Evolutionary conservation across 176 grass and related monocot species (phyloP), one percentile per base, ranked within the genome.

Genomic region (Secale cereale): DNA sequence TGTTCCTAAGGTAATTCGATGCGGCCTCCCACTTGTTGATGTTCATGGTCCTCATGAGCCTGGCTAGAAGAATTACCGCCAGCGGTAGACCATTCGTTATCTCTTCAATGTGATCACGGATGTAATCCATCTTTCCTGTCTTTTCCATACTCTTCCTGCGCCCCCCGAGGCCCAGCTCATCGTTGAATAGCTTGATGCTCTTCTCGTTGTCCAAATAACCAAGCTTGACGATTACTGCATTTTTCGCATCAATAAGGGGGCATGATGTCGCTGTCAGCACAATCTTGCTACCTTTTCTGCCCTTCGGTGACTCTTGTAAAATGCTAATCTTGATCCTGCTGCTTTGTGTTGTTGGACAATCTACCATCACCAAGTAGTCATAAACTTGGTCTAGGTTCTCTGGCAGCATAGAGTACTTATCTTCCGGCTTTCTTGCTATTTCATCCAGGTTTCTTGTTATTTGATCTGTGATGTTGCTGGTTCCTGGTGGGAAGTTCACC

Each of bases 11-110:
- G 14, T 43, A 79, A 4, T 5, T 9, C 0, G 15, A 10, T 1
- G 56, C 37, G 14, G 2, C 62, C 14, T 27, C 60, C 77, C 59
- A 79, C 25, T 65, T 79, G 37, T 41, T 20, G 7, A 28, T 20
- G 59, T 40, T 25, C 77, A 64, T 79, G 23, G 54, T 61, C 15
- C n/a, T 78, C 76, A 78, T 78, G 11, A 78, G 35, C 15, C 28
- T 78, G 19, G 35, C 76, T 27, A 78, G n/a, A 78, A 61, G 35
- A 26, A 78, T n/a, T 0, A 63, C 35, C 9, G 77, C 77, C 17
- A 79, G 77, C 5, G 77, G 77, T 2, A 79, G 33, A 11, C 77
- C 77, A 41, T 11, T 28, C 8, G 77, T 79, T 59, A 41, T 10
- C 2, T 19, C 35, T 26, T 28, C 8, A 40, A 79, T 43, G 3